phyloP scores from a whole-genome alignment of 129 eudicot species.

The Artemisia annua region DNA sequence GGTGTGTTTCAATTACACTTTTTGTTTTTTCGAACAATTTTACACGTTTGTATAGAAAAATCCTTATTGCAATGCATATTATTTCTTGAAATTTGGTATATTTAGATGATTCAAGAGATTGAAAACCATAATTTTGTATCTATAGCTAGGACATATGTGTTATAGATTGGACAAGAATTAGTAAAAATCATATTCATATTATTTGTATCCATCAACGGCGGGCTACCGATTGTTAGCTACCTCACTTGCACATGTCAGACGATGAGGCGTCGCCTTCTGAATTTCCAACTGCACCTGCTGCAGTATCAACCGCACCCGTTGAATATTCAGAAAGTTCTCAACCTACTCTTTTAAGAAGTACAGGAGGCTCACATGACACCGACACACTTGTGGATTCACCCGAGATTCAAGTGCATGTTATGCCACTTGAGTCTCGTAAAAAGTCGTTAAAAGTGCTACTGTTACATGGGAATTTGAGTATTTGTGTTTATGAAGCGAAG shows the following conservation, averaged over 20 bases:
- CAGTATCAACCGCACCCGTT: conserved; percentile 37
- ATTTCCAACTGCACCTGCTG: conserved; percentile 42
- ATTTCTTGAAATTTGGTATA: background rate
- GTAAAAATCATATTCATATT: background rate
- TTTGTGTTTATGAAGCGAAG: conserved; percentile 79
- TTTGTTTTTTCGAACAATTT: background rate
- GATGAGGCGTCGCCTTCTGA: conserved; percentile 41
- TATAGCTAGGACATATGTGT: conserved; percentile 18
- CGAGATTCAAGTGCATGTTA: conserved; percentile 31
- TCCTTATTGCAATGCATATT: conserved; percentile 5
- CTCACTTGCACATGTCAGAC: conserved; percentile 45
- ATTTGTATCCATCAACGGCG: background rate
- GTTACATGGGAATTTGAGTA: conserved; percentile 77
- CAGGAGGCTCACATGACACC: conserved; percentile 23
- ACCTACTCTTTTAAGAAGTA: conserved; percentile 22
- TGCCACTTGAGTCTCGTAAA: conserved; percentile 39
- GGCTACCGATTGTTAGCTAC: conserved; percentile 44
- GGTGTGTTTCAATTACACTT: conserved; percentile 22
- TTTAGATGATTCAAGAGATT: background rate
- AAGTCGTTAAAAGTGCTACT: conserved; percentile 64
- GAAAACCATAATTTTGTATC: background rate
- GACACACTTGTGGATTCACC: conserved; percentile 35
- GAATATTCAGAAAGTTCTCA: conserved; percentile 13
- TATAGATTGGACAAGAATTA: background rate
- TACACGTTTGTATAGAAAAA: background rate